These are phyloP conservation scores for Aphanomyces invadans DNA, from an alignment of 352 stramenopile genomes.

Conservation along the genomic window DNA sequence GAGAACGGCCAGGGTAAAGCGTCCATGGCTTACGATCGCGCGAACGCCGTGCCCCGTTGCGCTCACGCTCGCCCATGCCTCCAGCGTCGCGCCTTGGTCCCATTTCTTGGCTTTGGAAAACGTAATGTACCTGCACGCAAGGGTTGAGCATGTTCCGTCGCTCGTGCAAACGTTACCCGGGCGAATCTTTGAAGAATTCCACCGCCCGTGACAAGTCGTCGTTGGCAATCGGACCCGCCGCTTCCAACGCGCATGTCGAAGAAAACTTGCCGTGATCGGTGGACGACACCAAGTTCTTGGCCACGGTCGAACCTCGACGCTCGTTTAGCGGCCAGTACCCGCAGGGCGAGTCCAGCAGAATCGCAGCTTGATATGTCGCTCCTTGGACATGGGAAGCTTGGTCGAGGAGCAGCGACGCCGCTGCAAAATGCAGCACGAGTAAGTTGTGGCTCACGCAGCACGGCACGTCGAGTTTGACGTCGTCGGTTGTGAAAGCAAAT, in stretches of 20 bases:
- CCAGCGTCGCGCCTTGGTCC: slow-evolving; percentile 38
- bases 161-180: too few relatives aligned
- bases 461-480: slow-evolving; percentile 36
- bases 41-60: slow-evolving; percentile 7
- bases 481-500: slow-evolving; percentile 71
- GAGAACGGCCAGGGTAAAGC: slow-evolving; percentile 59
- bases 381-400: slow-evolving; percentile 67
- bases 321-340: slow-evolving; percentile 87
- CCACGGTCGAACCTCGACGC: slow-evolving; percentile 52
- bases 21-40: slow-evolving; percentile 31
- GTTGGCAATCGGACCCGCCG: slow-evolving; percentile 67
- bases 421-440: slow-evolving; percentile 77
- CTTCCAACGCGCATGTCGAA: slow-evolving; percentile 58
- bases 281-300: slow-evolving; percentile 60
- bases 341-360: slow-evolving; percentile 51
- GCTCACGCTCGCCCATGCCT: slow-evolving; percentile 36
- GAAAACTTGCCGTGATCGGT: slow-evolving; percentile 49
- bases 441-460: slow-evolving; percentile 82
- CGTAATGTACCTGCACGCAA: slow-evolving; percentile 6
- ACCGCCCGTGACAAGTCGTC: slow-evolving; percentile 71
- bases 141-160: too few relatives aligned
- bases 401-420: slow-evolving; percentile 74
- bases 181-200: slow-evolving; percentile 43
- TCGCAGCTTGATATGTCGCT: slow-evolving; percentile 69
- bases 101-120: slow-evolving; percentile 2